These are phyloP conservation scores for Starmera dryadoides DNA, from an alignment of 805 yeast species.

Conservation along the genomic window DNA sequence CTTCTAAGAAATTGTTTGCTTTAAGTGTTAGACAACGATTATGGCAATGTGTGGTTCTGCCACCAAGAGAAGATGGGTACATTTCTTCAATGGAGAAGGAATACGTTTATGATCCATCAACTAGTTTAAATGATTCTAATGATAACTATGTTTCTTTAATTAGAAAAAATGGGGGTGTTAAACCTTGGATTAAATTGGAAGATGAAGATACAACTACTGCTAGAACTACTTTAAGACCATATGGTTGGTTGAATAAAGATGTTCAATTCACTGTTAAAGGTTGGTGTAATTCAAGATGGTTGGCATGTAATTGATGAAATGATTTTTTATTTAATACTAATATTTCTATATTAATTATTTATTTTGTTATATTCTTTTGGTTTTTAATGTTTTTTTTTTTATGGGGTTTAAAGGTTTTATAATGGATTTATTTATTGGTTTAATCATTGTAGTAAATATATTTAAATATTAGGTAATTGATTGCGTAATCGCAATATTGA, in stretches of 20 bases:
- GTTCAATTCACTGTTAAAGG: constrained; percentile 22
- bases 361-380: neutral
- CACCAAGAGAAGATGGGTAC: constrained; percentile 39
- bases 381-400: neutral
- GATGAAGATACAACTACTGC: constrained; percentile 10
- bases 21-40: constrained; percentile 39
- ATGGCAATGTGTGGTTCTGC: constrained; percentile 46
- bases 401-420: no score
- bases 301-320: constrained; percentile 2
- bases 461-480: no score
- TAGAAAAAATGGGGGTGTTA: constrained; percentile 13
- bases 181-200: constrained; percentile 23
- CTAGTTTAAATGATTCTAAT: neutral
- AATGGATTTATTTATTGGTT: no score
- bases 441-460: no score
- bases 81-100: constrained; percentile 2
- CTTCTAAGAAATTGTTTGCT: constrained; percentile 28
- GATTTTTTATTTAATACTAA: neutral
- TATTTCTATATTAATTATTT: neutral
- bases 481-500: no score
- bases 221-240: constrained; percentile 9
- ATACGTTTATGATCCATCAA: constrained; percentile 13
- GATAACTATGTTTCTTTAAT: constrained; percentile 10
- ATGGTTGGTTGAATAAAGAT: constrained; percentile 13
- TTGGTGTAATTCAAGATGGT: constrained; percentile 20